A percentile compares a stretch with the other conserved stretches of the same genome.
These are phyloP conservation scores for Amanita pseudoporphyria DNA, from an alignment of 768 basidiomycete genomes.

Conservation along the genomic window DNA sequence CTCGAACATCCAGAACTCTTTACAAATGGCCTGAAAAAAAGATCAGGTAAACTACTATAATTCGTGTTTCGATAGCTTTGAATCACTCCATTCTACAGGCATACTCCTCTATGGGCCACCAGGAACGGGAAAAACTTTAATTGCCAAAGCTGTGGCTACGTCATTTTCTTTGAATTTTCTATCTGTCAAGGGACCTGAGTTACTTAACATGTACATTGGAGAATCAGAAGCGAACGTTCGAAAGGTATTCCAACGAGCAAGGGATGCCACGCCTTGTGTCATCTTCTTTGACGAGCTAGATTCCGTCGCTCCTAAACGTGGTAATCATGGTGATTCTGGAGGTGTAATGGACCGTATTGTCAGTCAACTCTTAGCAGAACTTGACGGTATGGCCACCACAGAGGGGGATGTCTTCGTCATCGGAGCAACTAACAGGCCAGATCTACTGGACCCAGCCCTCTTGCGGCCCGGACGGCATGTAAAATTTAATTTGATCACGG, in stretches of 20 bases:
- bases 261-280: conserved; percentile 89
- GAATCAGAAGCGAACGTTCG: conserved; percentile 98
- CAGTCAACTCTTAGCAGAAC: conserved; percentile 85
- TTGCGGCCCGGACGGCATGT: conserved; percentile 78
- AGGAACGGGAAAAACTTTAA: conserved; percentile 90
- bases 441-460: conserved; percentile 82
- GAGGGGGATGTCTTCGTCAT: conserved; percentile 83
- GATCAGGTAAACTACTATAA: conserved; percentile 56
- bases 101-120: conserved; percentile 92
- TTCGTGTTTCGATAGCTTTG: neutral
- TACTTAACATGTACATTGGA: conserved; percentile 98
- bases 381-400: conserved; percentile 80
- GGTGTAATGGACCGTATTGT: conserved; percentile 99
- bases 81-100: conserved; percentile 33
- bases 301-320: conserved; percentile 89
- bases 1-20: conserved; percentile 87
- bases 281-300: conserved; percentile 97
- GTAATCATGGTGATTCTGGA: conserved; percentile 92
- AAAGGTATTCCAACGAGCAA: conserved; percentile 80
- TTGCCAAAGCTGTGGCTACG: conserved; percentile 95
- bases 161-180: conserved; percentile 94
- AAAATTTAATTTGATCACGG: neutral
- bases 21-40: conserved; percentile 84
- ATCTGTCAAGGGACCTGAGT: conserved; percentile 93
- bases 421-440: conserved; percentile 92